Base-by-base conservation (phyloP, 176 grass and related monocot genomes). In the Musa schizocarpa region DNA sequence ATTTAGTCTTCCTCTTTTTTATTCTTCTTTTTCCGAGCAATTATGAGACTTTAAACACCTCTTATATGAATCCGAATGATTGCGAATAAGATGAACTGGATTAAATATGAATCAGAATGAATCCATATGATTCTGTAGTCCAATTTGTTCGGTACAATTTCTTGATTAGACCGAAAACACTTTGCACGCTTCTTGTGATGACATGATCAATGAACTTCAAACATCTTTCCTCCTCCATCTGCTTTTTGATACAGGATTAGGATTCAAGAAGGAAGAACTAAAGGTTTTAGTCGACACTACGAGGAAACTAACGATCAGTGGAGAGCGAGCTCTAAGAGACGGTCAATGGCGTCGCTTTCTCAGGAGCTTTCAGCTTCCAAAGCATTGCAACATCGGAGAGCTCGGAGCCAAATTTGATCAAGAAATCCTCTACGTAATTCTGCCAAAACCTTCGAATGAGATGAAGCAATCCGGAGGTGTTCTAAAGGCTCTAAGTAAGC, bases 251-350 rank as follows among this genome's bases (percentile, higher is more conserved):
- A 0, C 12, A 1, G 10, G 24, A 22, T 73, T 74, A 85, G 83
- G 81, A 43, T 89, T 86, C 77, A 78, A 64, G 54, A 81, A 83
- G 74, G 87, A 83, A 34, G 77, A 89, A 17, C 77, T 89, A 13
- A 78, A n/a, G 55, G 83, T 81, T 69, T 68, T 70, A 57, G 71
- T 69, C 13, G 74, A 89, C 81, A 75, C 23, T 0, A 21, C 17
- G 27, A 74, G 81, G 3, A 77, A 14, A 63, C 55, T 89, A 56
- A 65, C 20, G 53, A 2, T 89, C 0, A 65, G 55, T 54, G 87
- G 83, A 52, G 68, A 83, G 81, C 69, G 77, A 1, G 80, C 50
- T 48, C 2, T 78, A 13, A 54, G 53, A 29, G 65, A 69, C 80
- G 53, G 26, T 50, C 68, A 14, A 25, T 83, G 87, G 83, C 68